These are phyloP conservation scores for Ophiostoma piceae DNA, from an alignment of 2,329 filamentous ascomycete species.

Conservation along the genomic window DNA sequence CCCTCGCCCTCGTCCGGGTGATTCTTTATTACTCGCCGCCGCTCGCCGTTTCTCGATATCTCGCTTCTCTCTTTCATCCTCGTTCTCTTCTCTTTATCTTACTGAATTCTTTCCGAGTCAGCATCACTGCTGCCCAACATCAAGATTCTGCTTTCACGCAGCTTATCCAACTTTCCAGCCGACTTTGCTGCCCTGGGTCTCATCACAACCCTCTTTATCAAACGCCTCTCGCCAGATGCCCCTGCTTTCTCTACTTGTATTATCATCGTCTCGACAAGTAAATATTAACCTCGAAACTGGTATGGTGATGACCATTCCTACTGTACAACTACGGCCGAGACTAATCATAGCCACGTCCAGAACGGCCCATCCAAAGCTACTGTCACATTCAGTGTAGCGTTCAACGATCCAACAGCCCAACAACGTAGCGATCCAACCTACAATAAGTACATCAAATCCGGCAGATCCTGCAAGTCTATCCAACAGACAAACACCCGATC, in stretches of 20 bases:
- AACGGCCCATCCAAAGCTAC: background rate
- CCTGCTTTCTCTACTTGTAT: background rate
- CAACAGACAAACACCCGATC: background rate
- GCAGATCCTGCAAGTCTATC: background rate
- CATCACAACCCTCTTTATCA: background rate
- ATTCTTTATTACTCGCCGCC: background rate
- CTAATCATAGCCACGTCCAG: background rate
- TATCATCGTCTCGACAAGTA: background rate
- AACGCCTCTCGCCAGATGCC: background rate
- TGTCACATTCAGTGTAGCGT: background rate
- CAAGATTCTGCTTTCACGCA: background rate
- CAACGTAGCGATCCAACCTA: background rate
- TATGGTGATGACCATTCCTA: background rate
- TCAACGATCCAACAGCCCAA: background rate
- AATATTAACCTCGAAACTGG: background rate
- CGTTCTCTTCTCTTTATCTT: background rate
- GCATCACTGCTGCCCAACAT: background rate
- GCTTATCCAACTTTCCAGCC: background rate
- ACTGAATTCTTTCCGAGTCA: background rate
- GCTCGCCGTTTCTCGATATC: background rate
- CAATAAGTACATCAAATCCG: background rate
- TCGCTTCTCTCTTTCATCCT: background rate
- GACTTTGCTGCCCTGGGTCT: background rate
- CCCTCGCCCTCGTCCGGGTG: background rate
- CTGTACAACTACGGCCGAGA: background rate